Base-by-base conservation (phyloP, 768 basidiomycete species). In the Coprinopsis sp. region DNA sequence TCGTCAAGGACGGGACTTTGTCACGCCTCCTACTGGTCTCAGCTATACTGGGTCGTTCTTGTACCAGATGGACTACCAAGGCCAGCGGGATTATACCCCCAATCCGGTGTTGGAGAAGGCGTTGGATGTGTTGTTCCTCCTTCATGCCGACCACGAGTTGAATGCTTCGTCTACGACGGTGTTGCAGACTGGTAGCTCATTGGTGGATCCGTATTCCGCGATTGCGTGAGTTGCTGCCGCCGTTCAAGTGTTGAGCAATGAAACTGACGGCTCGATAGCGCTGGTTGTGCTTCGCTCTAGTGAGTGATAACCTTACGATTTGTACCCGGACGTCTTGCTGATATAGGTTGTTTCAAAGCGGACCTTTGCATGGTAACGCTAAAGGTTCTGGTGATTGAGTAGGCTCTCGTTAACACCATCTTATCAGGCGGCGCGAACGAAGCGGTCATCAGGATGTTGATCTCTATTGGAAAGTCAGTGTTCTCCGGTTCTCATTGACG, bases 371-470 rank as follows among this genome's bases (percentile, higher is more conserved):
- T 59, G 85, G 83, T 78, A 42, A 13, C 68, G 55, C 22, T 37
- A 29, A 23, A 1, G 16, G 21, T 42, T 18, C 23, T 13, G 14
- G 37, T 23, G 24, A 16, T 14, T 12, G 0, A 22, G 12, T 29
- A n/a, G 14, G n/a, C 49, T 12, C 49, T 42, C 22, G 47, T 49
- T 39, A 16, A 19, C 39, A 11, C 29, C 38, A 49, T 23, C 34
- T 31, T 37, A 23, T 45, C 59, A 77, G 88, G 90, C 53, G 91
- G 91, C 42, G 92, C 91, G 3, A 92, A 92, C 55, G 91, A 95
- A 63, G 91, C 92, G 4, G 92, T 95, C 51, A 91, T 95, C 58
- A 82, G 93, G 12, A 95, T 95, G 93, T 71, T 95, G 33, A 76
- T 91, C 33, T 82, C 87, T 1, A 92, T 95, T 51, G 91, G 90